Evolutionary conservation across 2,329 filamentous ascomycete genomes (phyloP), one percentile per base, ranked within the genome.

Genomic region (Aspergillus sp.): DNA sequence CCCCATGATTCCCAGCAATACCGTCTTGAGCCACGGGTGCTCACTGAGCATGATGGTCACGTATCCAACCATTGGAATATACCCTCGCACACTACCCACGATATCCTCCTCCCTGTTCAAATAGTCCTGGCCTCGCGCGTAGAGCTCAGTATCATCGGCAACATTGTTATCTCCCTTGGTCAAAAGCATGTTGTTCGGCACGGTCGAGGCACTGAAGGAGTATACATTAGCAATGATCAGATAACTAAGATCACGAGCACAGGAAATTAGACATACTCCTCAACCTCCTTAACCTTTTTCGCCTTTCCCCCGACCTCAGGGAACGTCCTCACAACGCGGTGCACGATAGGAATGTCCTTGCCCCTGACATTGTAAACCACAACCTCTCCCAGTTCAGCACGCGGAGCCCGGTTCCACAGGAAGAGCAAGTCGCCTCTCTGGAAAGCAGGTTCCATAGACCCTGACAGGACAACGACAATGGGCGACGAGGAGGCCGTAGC

Each of bases 91-190:
- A 58, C 87, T 95, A 41, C 93, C 93, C 49, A 98, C 88, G 48
- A 98, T 90, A 64, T 97, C 91, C 64, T 86, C 80, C 56, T 76
- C 70, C 50, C 93, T 81, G 65, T 86, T 84, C 41, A 98, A 77
- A 66, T 88, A 95, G 63, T 88, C 87, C 71, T 98, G 91, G 15
- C 86, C 88, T 35, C 77, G 75, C 2, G 93, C 90, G 67, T 95
- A 95, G 15, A 86, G 79, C 65, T 96, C 90, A 13, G 89, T 95
- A 67, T 98, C 93, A 68, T 97, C 91, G 38, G 88, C 87, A 6
- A 82, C 71, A 67, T 98, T 98, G 77, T 97, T 98, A 73, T 98
- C 93, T 57, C 93, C 93, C 73, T 98, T 98, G 30, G 93, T 98
- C 48, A 98, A 80, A 17, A 98, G 81, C 63, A 88, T 70, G 39